Evolutionary conservation across 108 stramenopile genomes (phyloP).

Genomic region (Skeletonema tropicum): DNA sequence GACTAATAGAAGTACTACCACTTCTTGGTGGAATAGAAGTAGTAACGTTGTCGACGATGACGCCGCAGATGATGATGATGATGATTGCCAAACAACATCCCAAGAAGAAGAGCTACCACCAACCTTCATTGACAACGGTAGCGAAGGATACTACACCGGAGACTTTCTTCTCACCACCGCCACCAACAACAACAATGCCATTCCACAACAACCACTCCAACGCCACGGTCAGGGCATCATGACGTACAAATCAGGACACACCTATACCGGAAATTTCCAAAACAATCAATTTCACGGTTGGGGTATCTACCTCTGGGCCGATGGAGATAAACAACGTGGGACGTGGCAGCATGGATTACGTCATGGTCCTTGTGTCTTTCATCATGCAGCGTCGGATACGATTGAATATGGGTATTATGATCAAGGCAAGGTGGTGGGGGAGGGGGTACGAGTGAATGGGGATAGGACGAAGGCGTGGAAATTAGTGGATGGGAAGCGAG

Average conservation of each 20-base stretch:
- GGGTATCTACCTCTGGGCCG: not conserved
- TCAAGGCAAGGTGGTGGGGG: not conserved
- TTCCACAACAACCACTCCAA: not conserved
- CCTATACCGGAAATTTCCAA: not conserved
- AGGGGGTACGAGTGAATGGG: not conserved
- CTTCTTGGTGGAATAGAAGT: not conserved
- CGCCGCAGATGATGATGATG: not conserved
- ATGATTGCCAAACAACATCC: not conserved
- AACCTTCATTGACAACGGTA: not conserved
- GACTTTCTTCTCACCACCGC: not conserved
- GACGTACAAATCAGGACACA: not conserved
- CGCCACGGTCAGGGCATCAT: not conserved
- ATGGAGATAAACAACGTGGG: not conserved
- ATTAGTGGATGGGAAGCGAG: not conserved
- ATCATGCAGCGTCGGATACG: not conserved
- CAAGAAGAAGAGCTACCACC: not conserved
- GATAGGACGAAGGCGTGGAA: not conserved
- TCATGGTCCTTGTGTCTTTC: not conserved
- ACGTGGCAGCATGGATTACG: not conserved
- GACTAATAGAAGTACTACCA: too few relatives aligned
- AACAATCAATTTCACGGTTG: not conserved
- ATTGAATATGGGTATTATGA: not conserved
- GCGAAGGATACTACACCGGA: not conserved
- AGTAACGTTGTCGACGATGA: not conserved
- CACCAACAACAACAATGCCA: not conserved